Evolutionary conservation across 2,329 filamentous ascomycete genomes (phyloP).

Genomic region (Trichophyton rubrum): DNA sequence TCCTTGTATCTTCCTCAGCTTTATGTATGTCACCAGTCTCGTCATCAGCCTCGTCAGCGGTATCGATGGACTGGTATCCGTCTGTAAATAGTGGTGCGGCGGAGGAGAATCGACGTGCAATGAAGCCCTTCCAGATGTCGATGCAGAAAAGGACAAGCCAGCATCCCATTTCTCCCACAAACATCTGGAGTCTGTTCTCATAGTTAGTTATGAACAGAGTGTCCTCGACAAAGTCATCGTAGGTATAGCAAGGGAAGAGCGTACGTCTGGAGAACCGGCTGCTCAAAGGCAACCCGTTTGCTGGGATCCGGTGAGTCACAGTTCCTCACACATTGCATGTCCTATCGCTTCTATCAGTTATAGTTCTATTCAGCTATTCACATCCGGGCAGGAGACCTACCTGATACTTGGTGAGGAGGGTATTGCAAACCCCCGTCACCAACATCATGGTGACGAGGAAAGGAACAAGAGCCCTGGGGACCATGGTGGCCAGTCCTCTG

Average conservation of each 20-base stretch:
- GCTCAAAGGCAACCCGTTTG: conserved; percentile 66
- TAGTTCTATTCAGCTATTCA: conserved; percentile 51
- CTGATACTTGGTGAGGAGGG: conserved; percentile 91
- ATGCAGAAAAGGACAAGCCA: conserved; percentile 76
- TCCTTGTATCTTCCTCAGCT: conserved; percentile 44
- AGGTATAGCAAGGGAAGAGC: not conserved
- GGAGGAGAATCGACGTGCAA: conserved; percentile 28
- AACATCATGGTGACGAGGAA: conserved; percentile 94
- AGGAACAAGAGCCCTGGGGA: conserved; percentile 58
- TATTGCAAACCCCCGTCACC: conserved; percentile 91
- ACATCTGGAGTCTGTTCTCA: conserved; percentile 66
- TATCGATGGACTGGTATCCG: conserved; percentile 55
- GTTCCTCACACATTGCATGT: conserved; percentile 92
- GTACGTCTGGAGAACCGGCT: conserved; percentile 84
- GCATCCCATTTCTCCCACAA: conserved; percentile 88
- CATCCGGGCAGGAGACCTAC: conserved; percentile 36
- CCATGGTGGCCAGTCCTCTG: conserved; percentile 41
- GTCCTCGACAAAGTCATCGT: not conserved
- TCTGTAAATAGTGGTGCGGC: conserved; percentile 33
- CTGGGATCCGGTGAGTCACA: conserved; percentile 59
- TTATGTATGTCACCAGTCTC: conserved; percentile 39
- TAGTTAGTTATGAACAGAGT: not conserved
- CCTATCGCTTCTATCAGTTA: conserved; percentile 55
- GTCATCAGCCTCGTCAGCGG: conserved; percentile 31
- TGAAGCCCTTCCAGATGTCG: conserved; percentile 50